Conservation (phyloP, 2,329 filamentous ascomycete genomes). For the Phyllosticta paracitricarpa region DNA sequence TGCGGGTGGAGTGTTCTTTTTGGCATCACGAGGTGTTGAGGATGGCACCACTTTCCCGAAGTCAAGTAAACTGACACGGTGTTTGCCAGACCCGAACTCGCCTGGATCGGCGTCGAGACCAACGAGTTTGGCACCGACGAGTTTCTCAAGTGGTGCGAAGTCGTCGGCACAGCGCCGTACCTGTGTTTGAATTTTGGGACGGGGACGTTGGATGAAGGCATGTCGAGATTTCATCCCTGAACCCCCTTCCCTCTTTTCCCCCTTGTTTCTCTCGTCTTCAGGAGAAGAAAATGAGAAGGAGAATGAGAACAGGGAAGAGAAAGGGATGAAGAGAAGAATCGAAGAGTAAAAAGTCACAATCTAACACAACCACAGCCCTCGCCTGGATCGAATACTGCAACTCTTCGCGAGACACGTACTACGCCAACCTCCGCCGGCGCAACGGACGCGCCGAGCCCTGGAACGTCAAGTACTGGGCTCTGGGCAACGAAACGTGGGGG, state of each 20-base stretch:
- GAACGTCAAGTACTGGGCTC: conserved; percentile 75
- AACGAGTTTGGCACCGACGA: conserved; percentile 81
- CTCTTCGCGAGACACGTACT: conserved; percentile 64
- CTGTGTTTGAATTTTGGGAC: conserved; percentile 75
- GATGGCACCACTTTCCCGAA: too few relatives aligned
- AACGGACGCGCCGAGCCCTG: conserved; percentile 71
- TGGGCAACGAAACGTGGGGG: conserved; percentile 66
- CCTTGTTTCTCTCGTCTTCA: too few relatives aligned
- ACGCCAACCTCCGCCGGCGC: conserved; percentile 66
- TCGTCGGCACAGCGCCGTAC: conserved; percentile 67
- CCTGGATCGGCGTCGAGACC: conserved; percentile 66
- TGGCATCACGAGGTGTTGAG: too few relatives aligned
- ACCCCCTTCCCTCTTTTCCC: conserved; percentile 12
- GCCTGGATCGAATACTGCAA: conserved; percentile 86
- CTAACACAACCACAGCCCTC: conserved; percentile 42
- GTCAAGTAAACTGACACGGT: conserved; percentile 2
- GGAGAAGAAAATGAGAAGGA: neutral
- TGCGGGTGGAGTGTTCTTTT: too few relatives aligned
- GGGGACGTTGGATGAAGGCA: conserved; percentile 36
- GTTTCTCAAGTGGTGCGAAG: conserved; percentile 71
- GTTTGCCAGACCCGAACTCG: conserved; percentile 54
- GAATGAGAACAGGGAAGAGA: conserved; percentile 20
- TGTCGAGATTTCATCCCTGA: neutral
- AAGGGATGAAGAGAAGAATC: conserved; percentile 35
- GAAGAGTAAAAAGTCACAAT: conserved; percentile 36